Evolutionary conservation across 805 yeast species (phyloP).

Genomic region (Candida bentonensis): DNA sequence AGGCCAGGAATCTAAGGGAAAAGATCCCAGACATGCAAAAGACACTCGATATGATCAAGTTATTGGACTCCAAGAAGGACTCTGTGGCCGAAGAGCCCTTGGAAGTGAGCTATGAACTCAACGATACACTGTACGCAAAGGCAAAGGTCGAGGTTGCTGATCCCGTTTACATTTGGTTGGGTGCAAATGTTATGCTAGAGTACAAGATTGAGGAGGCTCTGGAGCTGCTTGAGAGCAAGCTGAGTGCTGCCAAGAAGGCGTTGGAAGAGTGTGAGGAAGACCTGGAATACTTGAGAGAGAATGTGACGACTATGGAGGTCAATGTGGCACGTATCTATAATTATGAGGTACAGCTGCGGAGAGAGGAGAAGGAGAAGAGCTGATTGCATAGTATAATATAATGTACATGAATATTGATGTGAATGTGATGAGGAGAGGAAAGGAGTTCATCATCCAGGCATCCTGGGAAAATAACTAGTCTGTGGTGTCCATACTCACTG

Average conservation of each 20-base stretch:
- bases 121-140: conserved; percentile 80
- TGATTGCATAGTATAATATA: no score
- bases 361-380: background rate
- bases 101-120: conserved; percentile 48
- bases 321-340: conserved; percentile 65
- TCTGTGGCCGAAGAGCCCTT: conserved; percentile 44
- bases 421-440: no score
- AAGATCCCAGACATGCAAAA: conserved; percentile 89
- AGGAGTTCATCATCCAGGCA: no score
- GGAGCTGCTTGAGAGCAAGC: conserved; percentile 46
- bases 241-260: conserved; percentile 46
- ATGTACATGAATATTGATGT: no score
- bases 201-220: conserved; percentile 84
- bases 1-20: conserved; percentile 31
- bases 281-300: conserved; percentile 68
- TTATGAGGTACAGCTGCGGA: conserved; percentile 24
- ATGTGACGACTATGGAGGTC: conserved; percentile 95
- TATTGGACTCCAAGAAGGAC: conserved; percentile 36
- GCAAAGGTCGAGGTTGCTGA: conserved; percentile 56
- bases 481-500: background rate
- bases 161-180: conserved; percentile 84
- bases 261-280: conserved; percentile 62
- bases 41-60: conserved; percentile 60
- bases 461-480: no score
- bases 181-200: conserved; percentile 95